Evolutionary conservation across 768 basidiomycete genomes (phyloP), one percentile per base, ranked within the genome.

Genomic region (Leccinum pellstonianum): DNA sequence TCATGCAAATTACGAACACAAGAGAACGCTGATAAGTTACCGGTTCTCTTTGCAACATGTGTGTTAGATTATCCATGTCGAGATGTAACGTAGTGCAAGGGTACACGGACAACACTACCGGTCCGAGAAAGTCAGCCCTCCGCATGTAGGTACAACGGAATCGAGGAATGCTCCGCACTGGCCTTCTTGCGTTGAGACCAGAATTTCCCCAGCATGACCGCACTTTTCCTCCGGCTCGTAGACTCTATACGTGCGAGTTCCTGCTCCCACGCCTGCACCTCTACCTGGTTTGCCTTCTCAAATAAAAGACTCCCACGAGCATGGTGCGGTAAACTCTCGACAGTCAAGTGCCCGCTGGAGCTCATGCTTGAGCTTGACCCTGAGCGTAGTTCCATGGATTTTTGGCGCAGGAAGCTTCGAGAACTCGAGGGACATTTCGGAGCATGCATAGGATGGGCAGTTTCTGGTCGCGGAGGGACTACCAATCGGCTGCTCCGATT

Each of bases 181-280:
- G 52, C 43, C 59, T 71, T 70, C 69, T 66, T 73, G 53, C 71
- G 69, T 47, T 64, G 70, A 9, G 70, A 65, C 54, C 61, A 52
- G 38, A 74, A 64, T n/a, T 46, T 46, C 43, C 70, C 73, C 19
- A 77, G 58, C 71, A 81, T 77, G 52, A 71, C 70, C 19, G 66
- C 71, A 51, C 74, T 81, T 55, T 70, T 76, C 58, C 75, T 70
- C 56, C 81, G 82, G 73, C 84, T 88, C 72, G 76, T 76, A 64
- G 78, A 74, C 74, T 91, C 90, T 64, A 91, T 90, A 61, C 83
- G 80, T 60, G 80, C 84, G 49, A 91, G 79, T 77, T 91, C 89
- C 70, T 83, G 85, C 72, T 92, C 91, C 90, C 91, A 93, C 63
- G 86, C 90, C 56, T 79, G 76, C 68, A 84, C 76, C 47, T 80